Evolutionary conservation across 495 filamentous ascomycete species (phyloP), one percentile per base, ranked within the genome.

Genomic region (Hypoxylon perforatum): DNA sequence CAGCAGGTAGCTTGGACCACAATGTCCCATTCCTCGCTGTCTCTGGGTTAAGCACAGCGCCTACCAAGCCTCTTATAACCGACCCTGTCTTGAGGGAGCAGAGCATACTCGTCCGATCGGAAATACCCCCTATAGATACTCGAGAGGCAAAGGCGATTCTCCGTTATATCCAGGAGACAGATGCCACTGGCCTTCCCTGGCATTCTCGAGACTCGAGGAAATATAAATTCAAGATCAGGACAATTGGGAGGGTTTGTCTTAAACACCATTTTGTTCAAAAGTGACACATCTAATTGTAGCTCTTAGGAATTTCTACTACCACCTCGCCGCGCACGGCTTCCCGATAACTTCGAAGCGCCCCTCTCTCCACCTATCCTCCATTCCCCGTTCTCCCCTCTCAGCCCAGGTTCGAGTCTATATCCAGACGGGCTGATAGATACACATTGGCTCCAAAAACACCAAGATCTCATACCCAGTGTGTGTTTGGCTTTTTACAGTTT

Each of bases 381-480:
- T 74, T 97, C 94, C 1, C 90, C 93, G 2, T 86, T 96, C 51
- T 97, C 94, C 5, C 94, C 94, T 6, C 81, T 97, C 52, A 92
- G 90, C 17, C 92, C 92, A 2, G 82, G 84, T 22, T 95, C 93
- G 0, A 83, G 87, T 2, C 85, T 94, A 12, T 97, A 91, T 63
- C 92, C 94, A 15, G 94, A 97, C 80, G 94, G 94, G 4, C 73
- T 97, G 36, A 87, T 97, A 73, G 87, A 91, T 30, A 84, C 89
- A 3, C 77, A 87, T 53, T 97, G 94, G 94, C 79, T 92, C 15
- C 85, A 85, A 36, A 97, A 97, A 73, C 93, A 97, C 74, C 92
- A 96, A 65, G 77, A 88, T 7, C 80, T 91, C 5, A 80, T 97
- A 35, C 94, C 94, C 1, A 88, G 92, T 39, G 85, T 91, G n/a